Conservation (phyloP, 768 basidiomycete genomes). For the Termitomyces titanicus region DNA sequence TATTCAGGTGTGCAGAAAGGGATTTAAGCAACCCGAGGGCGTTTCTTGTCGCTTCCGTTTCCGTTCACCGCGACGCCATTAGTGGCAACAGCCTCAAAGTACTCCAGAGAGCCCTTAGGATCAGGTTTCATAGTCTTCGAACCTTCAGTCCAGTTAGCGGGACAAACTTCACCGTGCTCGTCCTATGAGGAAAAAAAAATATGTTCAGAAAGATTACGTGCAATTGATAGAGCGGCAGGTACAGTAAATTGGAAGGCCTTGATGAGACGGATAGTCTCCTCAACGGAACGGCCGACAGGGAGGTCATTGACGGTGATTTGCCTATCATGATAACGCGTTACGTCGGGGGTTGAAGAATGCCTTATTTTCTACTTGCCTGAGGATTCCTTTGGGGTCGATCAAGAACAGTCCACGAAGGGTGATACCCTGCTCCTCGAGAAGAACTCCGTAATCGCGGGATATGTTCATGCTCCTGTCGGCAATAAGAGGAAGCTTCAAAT, state of each 20-base stretch:
- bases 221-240: conserved; percentile 20
- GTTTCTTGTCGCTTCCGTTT: conserved; percentile 51
- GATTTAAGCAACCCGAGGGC: conserved; percentile 37
- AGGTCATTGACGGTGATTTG: conserved; percentile 91
- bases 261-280: conserved; percentile 87
- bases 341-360: background rate
- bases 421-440: conserved; percentile 86
- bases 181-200: conserved; percentile 43
- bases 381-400: conserved; percentile 78
- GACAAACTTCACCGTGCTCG: conserved; percentile 89
- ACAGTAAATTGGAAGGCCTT: conserved; percentile 93
- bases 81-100: conserved; percentile 44
- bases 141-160: conserved; percentile 85
- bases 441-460: conserved; percentile 81
- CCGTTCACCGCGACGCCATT: conserved; percentile 18
- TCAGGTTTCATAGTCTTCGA: conserved; percentile 80
- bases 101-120: conserved; percentile 69
- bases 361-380: conserved; percentile 42
- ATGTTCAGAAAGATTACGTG: background rate
- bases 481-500: conserved; percentile 80
- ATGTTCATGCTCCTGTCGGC: conserved; percentile 79
- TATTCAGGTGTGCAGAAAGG: background rate
- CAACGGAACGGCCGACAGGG: conserved; percentile 93
- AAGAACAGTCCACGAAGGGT: conserved; percentile 85
- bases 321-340: conserved; percentile 27